Conservation (phyloP, 257 asterid genomes). For the Coffea canephora region DNA sequence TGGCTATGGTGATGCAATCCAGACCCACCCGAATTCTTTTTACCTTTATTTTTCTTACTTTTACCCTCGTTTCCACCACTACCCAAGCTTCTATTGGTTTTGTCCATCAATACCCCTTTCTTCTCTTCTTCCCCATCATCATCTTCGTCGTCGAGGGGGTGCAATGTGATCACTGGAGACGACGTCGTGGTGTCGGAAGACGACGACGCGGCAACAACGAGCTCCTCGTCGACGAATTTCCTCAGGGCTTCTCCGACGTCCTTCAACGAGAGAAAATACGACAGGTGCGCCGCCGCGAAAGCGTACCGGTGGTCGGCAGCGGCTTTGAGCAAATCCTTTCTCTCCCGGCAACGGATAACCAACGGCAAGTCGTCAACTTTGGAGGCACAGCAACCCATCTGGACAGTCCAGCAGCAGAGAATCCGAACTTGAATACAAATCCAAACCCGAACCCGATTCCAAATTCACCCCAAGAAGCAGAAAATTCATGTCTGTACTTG, state of each 20-base stretch:
- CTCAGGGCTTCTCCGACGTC: constrained; percentile 91
- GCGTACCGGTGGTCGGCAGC: constrained; percentile 91
- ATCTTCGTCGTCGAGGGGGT: constrained; percentile 36
- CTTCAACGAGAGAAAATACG: constrained; percentile 75
- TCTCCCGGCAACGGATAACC: constrained; percentile 81
- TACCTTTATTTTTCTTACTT: not conserved
- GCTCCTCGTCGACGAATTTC: constrained; percentile 87
- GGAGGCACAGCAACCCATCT: constrained; percentile 87
- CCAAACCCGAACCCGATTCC: not conserved
- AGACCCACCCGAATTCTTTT: constrained; percentile 14
- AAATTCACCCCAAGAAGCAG: not conserved
- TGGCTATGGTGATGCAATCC: constrained; percentile 29
- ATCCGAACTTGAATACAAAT: constrained; percentile 11
- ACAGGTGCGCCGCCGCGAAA: constrained; percentile 85
- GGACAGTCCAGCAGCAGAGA: not conserved
- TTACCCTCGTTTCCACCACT: not conserved
- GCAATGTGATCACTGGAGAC: constrained; percentile 68
- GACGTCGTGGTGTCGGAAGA: constrained; percentile 58
- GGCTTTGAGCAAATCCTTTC: constrained; percentile 69
- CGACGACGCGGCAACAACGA: constrained; percentile 44
- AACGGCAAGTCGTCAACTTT: constrained; percentile 69
- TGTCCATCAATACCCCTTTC: not conserved
- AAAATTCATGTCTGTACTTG: constrained; percentile 13
- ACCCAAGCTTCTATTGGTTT: not conserved
- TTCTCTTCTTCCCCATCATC: constrained; percentile 1